These are phyloP conservation scores for Gossypium australe DNA, from an alignment of 345 rosid genomes.

Conservation along the genomic window DNA sequence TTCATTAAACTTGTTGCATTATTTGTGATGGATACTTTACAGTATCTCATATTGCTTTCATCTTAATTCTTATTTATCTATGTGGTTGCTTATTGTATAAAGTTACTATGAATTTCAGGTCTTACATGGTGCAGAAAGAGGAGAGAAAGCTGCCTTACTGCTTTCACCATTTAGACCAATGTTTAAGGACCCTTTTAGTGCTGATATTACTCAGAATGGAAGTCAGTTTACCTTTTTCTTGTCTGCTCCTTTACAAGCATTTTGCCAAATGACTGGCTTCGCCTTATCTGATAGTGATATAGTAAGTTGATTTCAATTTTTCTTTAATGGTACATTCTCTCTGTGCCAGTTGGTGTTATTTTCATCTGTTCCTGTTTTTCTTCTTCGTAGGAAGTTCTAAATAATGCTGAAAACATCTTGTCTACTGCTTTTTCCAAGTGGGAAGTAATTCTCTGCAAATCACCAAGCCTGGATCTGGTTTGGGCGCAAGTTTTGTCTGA, in stretches of 20 bases:
- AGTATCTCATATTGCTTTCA: neutral
- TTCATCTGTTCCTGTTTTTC: constrained; percentile 1
- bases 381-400: constrained; percentile 46
- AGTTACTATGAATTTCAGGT: constrained; percentile 44
- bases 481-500: constrained; percentile 93
- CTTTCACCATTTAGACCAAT: constrained; percentile 79
- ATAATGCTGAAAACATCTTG: constrained; percentile 67
- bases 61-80: constrained; percentile 2
- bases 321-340: constrained; percentile 5
- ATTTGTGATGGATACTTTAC: neutral
- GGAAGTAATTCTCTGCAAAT: constrained; percentile 84
- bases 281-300: constrained; percentile 34
- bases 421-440: constrained; percentile 69
- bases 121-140: constrained; percentile 82
- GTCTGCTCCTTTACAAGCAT: constrained; percentile 84
- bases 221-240: constrained; percentile 95
- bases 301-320: constrained; percentile 36
- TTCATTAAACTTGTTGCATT: neutral
- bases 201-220: constrained; percentile 40
- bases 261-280: constrained; percentile 73
- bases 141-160: constrained; percentile 80
- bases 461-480: constrained; percentile 69
- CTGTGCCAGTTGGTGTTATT: neutral
- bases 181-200: constrained; percentile 38
- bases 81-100: constrained; percentile 13